Evolutionary conservation across 73 alveolate genomes (phyloP).

Genomic region (Durusdinium trenchii): DNA sequence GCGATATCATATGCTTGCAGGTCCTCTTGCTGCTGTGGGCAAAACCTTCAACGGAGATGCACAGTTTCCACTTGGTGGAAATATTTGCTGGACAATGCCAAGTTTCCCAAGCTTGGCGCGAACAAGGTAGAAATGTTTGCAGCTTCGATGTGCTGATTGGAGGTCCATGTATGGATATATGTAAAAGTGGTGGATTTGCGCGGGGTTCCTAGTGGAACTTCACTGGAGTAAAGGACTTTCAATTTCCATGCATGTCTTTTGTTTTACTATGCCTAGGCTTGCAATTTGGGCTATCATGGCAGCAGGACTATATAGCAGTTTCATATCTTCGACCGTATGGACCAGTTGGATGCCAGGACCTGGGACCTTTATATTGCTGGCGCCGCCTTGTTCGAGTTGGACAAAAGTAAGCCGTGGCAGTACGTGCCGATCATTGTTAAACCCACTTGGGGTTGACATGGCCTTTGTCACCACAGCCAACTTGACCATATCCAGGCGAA

Average conservation of each 20-base stretch:
- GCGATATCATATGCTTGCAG: background rate
- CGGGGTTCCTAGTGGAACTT: background rate
- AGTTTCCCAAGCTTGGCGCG: background rate
- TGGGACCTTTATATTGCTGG: background rate
- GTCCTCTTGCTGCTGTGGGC: background rate
- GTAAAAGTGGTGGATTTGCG: background rate
- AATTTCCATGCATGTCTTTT: background rate
- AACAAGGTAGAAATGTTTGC: background rate
- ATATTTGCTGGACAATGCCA: background rate
- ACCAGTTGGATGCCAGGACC: background rate
- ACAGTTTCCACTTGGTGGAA: background rate
- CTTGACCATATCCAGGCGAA: slow-evolving; percentile 5
- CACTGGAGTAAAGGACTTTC: background rate
- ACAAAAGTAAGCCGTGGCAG: background rate
- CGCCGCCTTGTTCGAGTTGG: slow-evolving; percentile 10
- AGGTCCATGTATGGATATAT: background rate
- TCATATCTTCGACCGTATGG: background rate
- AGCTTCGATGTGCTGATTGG: background rate
- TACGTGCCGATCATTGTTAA: background rate
- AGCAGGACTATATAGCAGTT: background rate
- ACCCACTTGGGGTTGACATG: background rate
- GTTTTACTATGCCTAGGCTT: background rate
- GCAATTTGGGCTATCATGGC: background rate
- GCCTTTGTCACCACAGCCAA: background rate
- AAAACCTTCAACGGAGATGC: background rate